These are phyloP conservation scores for Solanum ossicruentum DNA, from an alignment of 257 asterid genomes.

Conservation along the genomic window DNA sequence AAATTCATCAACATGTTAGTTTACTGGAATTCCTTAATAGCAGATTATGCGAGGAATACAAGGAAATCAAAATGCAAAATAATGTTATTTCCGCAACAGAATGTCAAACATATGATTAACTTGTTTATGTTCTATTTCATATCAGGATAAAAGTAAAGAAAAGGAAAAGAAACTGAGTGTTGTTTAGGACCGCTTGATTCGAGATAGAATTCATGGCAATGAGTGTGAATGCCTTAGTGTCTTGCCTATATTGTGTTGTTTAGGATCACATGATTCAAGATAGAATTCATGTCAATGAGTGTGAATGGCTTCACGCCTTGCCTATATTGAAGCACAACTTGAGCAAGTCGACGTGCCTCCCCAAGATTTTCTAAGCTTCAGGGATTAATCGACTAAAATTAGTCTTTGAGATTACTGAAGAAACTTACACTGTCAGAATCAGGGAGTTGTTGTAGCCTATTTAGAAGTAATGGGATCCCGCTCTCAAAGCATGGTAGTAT, in stretches of 20 bases:
- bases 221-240: neutral
- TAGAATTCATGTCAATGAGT: neutral
- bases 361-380: neutral
- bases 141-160: neutral
- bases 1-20: neutral
- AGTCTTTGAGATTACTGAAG: neutral
- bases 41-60: neutral
- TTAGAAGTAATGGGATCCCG: conserved; percentile 83
- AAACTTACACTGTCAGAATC: conserved; percentile 84
- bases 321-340: neutral
- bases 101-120: neutral
- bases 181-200: neutral
- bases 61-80: neutral
- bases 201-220: neutral
- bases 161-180: neutral
- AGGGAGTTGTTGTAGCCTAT: conserved; percentile 86
- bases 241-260: neutral
- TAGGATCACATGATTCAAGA: neutral
- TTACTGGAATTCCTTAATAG: neutral
- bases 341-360: neutral
- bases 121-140: neutral
- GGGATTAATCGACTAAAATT: neutral
- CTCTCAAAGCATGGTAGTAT: conserved; percentile 93
- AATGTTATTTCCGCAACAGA: neutral
- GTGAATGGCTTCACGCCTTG: neutral